These are phyloP conservation scores for Aspergillus sclerotiicarbonarius DNA, from an alignment of 495 filamentous ascomycete genomes.

Conservation along the genomic window DNA sequence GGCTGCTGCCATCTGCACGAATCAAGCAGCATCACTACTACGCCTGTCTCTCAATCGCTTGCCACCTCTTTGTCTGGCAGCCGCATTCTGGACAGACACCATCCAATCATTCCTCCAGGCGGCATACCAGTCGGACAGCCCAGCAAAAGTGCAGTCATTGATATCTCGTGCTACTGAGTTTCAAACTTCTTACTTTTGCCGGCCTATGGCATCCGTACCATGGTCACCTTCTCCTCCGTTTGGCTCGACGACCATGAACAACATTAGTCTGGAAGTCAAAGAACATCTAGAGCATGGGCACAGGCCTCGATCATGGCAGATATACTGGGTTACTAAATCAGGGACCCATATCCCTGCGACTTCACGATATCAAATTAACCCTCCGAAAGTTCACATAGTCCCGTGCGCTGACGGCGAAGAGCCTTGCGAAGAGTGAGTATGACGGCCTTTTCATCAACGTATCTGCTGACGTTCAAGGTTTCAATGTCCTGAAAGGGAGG, in stretches of 20 bases:
- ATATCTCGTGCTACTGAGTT: not conserved
- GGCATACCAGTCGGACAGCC: not conserved
- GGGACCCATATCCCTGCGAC: not conserved
- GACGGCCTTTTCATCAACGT: not conserved
- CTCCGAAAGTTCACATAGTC: not conserved
- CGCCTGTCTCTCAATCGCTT: not conserved
- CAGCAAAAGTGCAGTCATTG: not conserved
- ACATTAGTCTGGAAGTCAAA: not conserved
- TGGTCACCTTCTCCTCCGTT: not conserved
- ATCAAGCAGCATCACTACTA: not conserved
- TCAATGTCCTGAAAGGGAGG: not conserved
- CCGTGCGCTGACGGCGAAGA: too few species aligned
- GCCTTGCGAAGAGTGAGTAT: not conserved
- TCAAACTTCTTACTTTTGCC: not conserved
- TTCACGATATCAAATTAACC: not conserved
- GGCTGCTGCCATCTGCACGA: constrained; percentile 10
- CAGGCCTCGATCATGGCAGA: not conserved
- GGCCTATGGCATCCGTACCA: not conserved
- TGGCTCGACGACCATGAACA: not conserved
- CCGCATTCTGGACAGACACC: not conserved
- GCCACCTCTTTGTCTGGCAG: not conserved
- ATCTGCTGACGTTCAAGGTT: not conserved
- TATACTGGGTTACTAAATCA: not conserved
- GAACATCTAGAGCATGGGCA: not conserved
- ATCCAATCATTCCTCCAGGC: not conserved